Base-by-base conservation (phyloP, 1,139 yeast species). In the Pichia sp. region DNA sequence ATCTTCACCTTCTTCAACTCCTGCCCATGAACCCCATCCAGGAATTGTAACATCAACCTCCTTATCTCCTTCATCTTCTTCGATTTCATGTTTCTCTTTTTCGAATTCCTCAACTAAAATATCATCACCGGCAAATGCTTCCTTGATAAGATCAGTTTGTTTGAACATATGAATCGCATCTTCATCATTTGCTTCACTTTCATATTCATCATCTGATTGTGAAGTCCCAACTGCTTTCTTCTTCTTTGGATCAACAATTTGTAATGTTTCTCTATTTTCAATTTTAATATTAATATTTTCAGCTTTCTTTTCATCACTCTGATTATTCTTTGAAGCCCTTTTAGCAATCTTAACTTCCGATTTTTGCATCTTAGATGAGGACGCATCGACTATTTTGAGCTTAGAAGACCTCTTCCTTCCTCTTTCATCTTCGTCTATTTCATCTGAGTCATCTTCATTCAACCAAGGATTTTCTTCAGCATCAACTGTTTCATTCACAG, bases 61-160 rank as follows among this genome's bases (percentile, higher is more conserved):
- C 58, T 85, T 73, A 60, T 91, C 96, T 46, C 78, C 97, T 62
- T 91, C 97, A 36, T 83, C 91, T 39, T 67, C 72, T 6, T 73
- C 68, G n/a, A 74, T 74, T 50, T 74, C 70, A 44, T 68, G 68
- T 65, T 91, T 91, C 19, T 71, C 77, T 46, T 73, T 74, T 58
- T 88, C 88, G 51, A 88, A 95, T 17, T 73, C 72, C 18, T 81
- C 82, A n/a, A 78, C 82, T 18, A 55, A 46, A 35, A 79, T 81
- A 57, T 91, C 93, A 62, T 91, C 99, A 20, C 97, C 97, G 3
- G 96, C 97, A 69, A 91, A 91, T 0, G 98, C 98, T 56, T 89
- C 83, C 49, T 80, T 76, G 33, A 58, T 85, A 36, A 91, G 69
- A 43, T 86, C 91, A 47, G 79, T 78, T 60, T 91, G 96, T 53